Evolutionary conservation across 305 asterid genomes (phyloP), one percentile per base, ranked within the genome.

Genomic region (Rubia balearica): DNA sequence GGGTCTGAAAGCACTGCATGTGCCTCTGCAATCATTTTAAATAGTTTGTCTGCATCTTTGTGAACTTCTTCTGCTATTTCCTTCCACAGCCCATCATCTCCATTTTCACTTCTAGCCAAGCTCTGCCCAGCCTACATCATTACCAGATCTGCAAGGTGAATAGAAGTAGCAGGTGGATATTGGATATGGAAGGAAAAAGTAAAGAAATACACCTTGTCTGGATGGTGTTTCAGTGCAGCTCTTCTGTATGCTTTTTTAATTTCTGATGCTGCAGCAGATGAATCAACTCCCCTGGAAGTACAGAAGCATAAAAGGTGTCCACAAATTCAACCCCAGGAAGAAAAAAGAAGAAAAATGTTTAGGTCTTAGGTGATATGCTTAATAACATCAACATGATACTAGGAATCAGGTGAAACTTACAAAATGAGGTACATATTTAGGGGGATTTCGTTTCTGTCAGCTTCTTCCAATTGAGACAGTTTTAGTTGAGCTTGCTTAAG

Each of bases 1-100:
- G 93, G 89, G 79, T 94, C 96, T 27, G 98, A 94, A 75, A 94
- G 96, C 75, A 94, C 87, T 22, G 96, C 95, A 85, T 94, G 88
- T 74, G 98, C 98, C 85, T 94, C 98, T 72, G 96, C 97, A 68
- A 94, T 89, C 89, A 91, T 91, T 83, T 91, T 94, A 76, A 94
- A 94, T 73, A 94, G 95, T 79, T 86, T 85, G 64, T 91, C 97
- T 63, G 98, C 96, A 77, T 93, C 96, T 85, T 82, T 93, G 68
- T 83, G 86, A 68, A 90, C 91, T 80, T 85, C 93, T 75, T 81
- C 90, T 75, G 88, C 88, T 83, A 91, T 87, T 86, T 89, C 91
- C 80, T 83, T 94, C 98, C 97, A 94, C 22, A 83, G 82, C 53
- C 83, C 84, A 76, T 89, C 95, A 82, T 89, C 97, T 43, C 78